Conservation (phyloP, 176 grass and related monocot species). For the Ensete ventricosum region DNA sequence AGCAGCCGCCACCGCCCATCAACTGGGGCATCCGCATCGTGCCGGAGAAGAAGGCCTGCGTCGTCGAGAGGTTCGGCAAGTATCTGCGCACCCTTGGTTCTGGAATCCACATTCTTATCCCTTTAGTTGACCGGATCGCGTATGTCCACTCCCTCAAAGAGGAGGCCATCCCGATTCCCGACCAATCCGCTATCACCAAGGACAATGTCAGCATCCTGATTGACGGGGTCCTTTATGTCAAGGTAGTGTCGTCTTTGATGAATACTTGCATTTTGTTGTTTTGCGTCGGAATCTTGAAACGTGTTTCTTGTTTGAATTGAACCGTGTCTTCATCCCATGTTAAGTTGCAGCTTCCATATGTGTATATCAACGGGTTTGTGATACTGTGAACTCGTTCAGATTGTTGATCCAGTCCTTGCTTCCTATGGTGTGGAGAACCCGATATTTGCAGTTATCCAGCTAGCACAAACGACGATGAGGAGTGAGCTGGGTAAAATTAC, state of each 20-base stretch:
- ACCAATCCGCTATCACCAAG: conserved; percentile 92
- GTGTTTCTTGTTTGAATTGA: too few species aligned
- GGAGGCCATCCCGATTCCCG: conserved; percentile 84
- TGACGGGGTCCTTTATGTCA: conserved; percentile 83
- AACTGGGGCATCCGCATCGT: conserved; percentile 97
- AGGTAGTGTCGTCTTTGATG: conserved; percentile 33
- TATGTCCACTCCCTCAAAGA: conserved; percentile 98
- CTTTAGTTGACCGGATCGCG: conserved; percentile 64
- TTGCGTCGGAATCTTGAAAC: too few species aligned
- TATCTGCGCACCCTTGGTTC: conserved; percentile 71
- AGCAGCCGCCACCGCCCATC: conserved; percentile 27
- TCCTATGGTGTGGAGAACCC: conserved; percentile 95
- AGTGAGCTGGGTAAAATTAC: conserved; percentile 95
- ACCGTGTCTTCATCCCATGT: too few species aligned
- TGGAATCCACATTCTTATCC: conserved; percentile 73
- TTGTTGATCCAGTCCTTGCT: conserved; percentile 78
- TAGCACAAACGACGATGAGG: conserved; percentile 94
- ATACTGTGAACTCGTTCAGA: conserved; percentile 34
- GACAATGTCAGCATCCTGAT: conserved; percentile 92
- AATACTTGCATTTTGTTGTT: too few species aligned
- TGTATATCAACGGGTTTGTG: not conserved
- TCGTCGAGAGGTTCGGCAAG: conserved; percentile 79
- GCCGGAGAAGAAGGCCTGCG: conserved; percentile 86
- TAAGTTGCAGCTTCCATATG: too few species aligned
- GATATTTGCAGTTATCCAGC: conserved; percentile 75